These are phyloP conservation scores for Hamigera avellanea DNA, from an alignment of 495 filamentous ascomycete species.

Conservation along the genomic window DNA sequence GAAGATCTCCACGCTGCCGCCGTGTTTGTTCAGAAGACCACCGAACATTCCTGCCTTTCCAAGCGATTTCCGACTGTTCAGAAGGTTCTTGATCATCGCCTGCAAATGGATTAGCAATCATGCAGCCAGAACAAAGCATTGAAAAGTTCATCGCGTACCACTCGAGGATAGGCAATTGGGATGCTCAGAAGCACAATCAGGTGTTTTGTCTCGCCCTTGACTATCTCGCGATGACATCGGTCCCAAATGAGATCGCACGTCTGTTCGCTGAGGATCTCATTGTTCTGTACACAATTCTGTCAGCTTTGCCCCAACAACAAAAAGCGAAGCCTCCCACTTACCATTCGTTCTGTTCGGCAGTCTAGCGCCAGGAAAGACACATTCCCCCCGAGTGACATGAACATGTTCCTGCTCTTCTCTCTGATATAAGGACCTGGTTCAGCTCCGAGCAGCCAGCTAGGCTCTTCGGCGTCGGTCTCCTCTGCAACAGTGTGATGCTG, in stretches of 20 bases:
- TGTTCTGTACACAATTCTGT: slow-evolving; percentile 31
- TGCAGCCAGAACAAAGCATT: slow-evolving; percentile 23
- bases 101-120: slow-evolving; percentile 22
- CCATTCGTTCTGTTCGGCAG: slow-evolving; percentile 79
- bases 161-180: slow-evolving; percentile 86
- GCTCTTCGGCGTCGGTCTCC: slow-evolving; percentile 71
- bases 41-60: slow-evolving; percentile 74
- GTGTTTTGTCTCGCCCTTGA: slow-evolving; percentile 76
- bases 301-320: slow-evolving; percentile 7
- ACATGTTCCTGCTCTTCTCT: slow-evolving; percentile 72
- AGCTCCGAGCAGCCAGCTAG: slow-evolving; percentile 79
- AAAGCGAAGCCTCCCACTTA: slow-evolving; percentile 12
- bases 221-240: slow-evolving; percentile 67
- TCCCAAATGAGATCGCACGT: slow-evolving; percentile 81
- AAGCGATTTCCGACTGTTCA: slow-evolving; percentile 83
- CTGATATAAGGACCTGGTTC: slow-evolving; percentile 82
- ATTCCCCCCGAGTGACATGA: slow-evolving; percentile 68
- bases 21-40: slow-evolving; percentile 74
- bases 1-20: slow-evolving; percentile 85
- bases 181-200: slow-evolving; percentile 75
- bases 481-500: slow-evolving; percentile 82
- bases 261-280: slow-evolving; percentile 67
- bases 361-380: slow-evolving; percentile 81
- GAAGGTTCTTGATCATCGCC: slow-evolving; percentile 53
- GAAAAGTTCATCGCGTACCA: slow-evolving; percentile 36